Evolutionary conservation across 2,329 filamentous ascomycete species (phyloP), one percentile per base, ranked within the genome.

Genomic region (Aspergillus neoniger): DNA sequence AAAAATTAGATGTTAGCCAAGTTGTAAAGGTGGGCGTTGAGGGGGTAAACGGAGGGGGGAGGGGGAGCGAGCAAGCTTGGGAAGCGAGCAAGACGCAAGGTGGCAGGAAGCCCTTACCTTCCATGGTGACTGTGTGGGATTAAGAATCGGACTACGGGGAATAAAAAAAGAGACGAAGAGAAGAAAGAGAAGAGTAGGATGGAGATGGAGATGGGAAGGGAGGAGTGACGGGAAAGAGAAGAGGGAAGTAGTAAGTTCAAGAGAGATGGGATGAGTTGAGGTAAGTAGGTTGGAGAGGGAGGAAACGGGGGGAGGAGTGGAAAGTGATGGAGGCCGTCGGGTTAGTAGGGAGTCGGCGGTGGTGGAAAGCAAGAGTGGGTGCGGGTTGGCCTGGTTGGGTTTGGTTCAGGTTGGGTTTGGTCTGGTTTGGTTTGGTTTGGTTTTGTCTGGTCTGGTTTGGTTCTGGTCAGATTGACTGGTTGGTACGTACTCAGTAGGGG

Each of bases 41-140:
- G 59, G 58, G 62, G 36, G 51, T 25, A 25, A 39, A 36, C n/a
- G 52, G 52, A 38, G 21, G 23, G 36, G 38, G 23, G 38, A 14
- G 47, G 63, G 58, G 59, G 62, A 57, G 59, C 41, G 51, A 55
- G 36, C 25, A 61, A 61, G 53, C 53, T 55, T 38, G 25, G 12
- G 53, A 50, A 50, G 47, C 47, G 60, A 50, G 59, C 60, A 53
- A 52, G 61, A 65, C 64, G 66, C 65, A 63, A 65, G 68, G 74
- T 72, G 71, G 70, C 68, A 62, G 63, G 32, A 66, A 74, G 69
- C 76, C 79, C 85, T 81, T 86, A 89, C 86, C 86, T 83, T 89
- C 85, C 85, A 87, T 87, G 78, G 77, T 84, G 82, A 77, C 75
- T 61, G 68, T 65, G 68, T 66, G 66, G 63, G 64, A 65, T 67